phyloP scores from a whole-genome alignment of 1,139 yeast genomes.

The Protomyces lactucae-debilis region DNA sequence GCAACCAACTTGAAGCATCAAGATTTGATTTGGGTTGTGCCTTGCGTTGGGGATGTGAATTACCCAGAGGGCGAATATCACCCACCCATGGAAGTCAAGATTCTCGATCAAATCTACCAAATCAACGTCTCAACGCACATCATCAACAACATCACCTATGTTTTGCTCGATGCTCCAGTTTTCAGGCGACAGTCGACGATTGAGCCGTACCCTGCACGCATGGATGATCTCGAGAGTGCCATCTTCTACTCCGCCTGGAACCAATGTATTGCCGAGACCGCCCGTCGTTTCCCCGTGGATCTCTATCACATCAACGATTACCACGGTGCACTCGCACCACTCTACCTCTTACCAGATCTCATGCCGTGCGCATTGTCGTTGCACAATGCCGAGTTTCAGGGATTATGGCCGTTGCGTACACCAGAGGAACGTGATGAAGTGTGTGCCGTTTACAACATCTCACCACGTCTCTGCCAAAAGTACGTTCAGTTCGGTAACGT shows the following conservation, averaged over 20 bases:
- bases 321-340: constrained; percentile 30
- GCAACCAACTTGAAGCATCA: constrained; percentile 27
- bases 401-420: constrained; percentile 30
- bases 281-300: constrained; percentile 29
- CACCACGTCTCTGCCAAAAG: constrained; percentile 22
- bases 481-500: constrained; percentile 30
- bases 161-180: constrained; percentile 29
- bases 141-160: constrained; percentile 29
- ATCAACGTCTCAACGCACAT: constrained; percentile 27
- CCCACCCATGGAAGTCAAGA: constrained; percentile 29
- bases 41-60: constrained; percentile 28
- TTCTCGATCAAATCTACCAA: constrained; percentile 28
- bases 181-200: constrained; percentile 26
- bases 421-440: constrained; percentile 28
- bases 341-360: constrained; percentile 28
- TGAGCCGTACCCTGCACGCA: constrained; percentile 30
- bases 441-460: constrained; percentile 27
- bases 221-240: constrained; percentile 30
- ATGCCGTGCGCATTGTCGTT: constrained; percentile 28
- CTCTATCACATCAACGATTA: constrained; percentile 30
- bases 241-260: constrained; percentile 31
- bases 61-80: constrained; percentile 28
- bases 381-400: constrained; percentile 31
- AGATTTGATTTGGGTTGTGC: constrained; percentile 30
- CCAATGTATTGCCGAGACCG: constrained; percentile 30